These are phyloP conservation scores for Fusarium fracticaudum DNA, from an alignment of 2,329 filamentous ascomycete genomes.

Conservation along the genomic window DNA sequence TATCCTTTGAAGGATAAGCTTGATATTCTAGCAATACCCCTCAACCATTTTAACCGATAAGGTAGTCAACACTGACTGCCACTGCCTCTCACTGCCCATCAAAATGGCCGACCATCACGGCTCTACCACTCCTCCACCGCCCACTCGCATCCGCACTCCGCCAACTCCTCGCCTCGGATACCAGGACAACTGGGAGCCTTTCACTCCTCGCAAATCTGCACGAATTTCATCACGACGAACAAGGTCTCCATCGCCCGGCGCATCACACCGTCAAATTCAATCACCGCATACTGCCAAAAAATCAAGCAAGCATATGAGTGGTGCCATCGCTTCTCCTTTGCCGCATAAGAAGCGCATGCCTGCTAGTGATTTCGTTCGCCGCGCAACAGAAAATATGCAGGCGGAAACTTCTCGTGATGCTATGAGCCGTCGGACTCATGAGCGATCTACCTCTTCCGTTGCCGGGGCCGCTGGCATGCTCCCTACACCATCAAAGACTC, in stretches of 20 bases:
- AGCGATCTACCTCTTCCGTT: slow-evolving; percentile 43
- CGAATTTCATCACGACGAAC: slow-evolving; percentile 68
- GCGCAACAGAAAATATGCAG: slow-evolving; percentile 57
- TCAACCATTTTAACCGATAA: not conserved
- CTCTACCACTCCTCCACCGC: slow-evolving; percentile 69
- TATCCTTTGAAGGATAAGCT: slow-evolving; percentile 6
- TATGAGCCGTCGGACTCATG: slow-evolving; percentile 51
- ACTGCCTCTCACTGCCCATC: slow-evolving; percentile 5
- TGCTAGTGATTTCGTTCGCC: slow-evolving; percentile 58
- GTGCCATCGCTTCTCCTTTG: slow-evolving; percentile 54
- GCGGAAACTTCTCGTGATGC: slow-evolving; percentile 56
- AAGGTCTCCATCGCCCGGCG: slow-evolving; percentile 65
- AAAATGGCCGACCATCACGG: slow-evolving; percentile 44
- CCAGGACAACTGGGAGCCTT: slow-evolving; percentile 76
- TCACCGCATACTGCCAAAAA: slow-evolving; percentile 49
- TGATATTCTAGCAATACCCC: slow-evolving; percentile 1
- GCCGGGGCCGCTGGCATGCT: slow-evolving; percentile 65
- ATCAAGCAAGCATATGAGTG: slow-evolving; percentile 38
- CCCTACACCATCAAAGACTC: slow-evolving; percentile 83
- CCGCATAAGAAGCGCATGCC: slow-evolving; percentile 62
- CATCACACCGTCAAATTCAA: slow-evolving; percentile 48
- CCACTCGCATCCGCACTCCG: slow-evolving; percentile 69
- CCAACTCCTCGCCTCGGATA: slow-evolving; percentile 74
- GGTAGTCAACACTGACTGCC: slow-evolving; percentile 13
- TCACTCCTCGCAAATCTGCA: slow-evolving; percentile 74